A percentile compares a stretch with the other conserved stretches of the same genome.
Conservation (phyloP, 2,329 filamentous ascomycete species). For the Scolecobasidium constrictum region DNA sequence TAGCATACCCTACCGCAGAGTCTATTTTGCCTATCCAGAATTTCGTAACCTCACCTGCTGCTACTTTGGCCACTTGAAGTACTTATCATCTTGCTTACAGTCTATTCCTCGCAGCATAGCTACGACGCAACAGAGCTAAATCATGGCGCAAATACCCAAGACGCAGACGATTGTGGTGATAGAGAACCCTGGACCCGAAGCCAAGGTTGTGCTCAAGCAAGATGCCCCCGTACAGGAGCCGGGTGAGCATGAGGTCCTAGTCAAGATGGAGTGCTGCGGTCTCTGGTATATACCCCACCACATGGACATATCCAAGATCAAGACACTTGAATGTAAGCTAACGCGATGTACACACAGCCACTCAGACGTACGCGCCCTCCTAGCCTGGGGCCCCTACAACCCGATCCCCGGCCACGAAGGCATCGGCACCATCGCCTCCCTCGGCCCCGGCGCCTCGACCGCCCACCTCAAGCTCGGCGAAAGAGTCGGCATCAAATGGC, state of each 20-base stretch:
- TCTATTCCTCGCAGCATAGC: no score
- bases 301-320: no score
- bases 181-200: slow-evolving; percentile 22
- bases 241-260: slow-evolving; percentile 28
- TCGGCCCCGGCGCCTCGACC: slow-evolving; percentile 18
- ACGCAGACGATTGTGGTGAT: slow-evolving; percentile 27
- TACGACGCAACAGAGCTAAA: no score
- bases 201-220: slow-evolving; percentile 24
- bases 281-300: slow-evolving; percentile 23
- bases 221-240: slow-evolving; percentile 24
- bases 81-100: no score
- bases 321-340: neutral
- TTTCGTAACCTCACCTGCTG: no score
- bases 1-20: no score
- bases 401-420: slow-evolving; percentile 38
- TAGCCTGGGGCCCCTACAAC: slow-evolving; percentile 31
- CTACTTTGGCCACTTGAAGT: no score
- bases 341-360: slow-evolving; percentile 18
- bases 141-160: slow-evolving; percentile 15
- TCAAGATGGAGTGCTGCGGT: slow-evolving; percentile 36
- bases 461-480: slow-evolving; percentile 19
- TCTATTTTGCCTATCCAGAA: no score
- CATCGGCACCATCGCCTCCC: slow-evolving; percentile 30
- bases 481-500: slow-evolving; percentile 35
- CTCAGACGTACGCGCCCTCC: slow-evolving; percentile 36